These are phyloP conservation scores for Ceratobasidium theobromae DNA, from an alignment of 1,284 basidiomycete species.

Conservation along the genomic window DNA sequence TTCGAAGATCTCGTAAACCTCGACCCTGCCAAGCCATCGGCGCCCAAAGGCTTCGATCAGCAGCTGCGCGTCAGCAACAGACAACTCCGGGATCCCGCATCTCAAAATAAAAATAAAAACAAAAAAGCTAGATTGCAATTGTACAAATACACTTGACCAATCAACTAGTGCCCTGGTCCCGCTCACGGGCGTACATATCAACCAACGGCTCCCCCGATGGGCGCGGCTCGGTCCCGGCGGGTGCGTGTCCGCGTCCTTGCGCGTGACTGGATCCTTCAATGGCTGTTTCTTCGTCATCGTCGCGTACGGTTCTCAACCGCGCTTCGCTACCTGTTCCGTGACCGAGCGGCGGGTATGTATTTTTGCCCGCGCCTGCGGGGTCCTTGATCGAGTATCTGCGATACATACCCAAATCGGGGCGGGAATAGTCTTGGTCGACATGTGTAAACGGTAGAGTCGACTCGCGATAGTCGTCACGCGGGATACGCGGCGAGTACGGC, in stretches of 20 bases:
- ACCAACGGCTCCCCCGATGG: conserved; percentile 14
- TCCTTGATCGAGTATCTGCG: not conserved
- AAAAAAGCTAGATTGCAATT: not conserved
- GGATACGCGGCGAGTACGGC: conserved; percentile 67
- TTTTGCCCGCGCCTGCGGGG: too few relatives aligned
- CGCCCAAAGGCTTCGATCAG: too few relatives aligned
- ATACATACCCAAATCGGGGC: not conserved
- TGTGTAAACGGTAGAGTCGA: conserved; percentile 11
- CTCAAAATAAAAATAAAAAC: too few relatives aligned
- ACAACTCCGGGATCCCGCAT: too few relatives aligned
- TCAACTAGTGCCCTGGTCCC: too few relatives aligned
- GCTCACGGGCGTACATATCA: not conserved
- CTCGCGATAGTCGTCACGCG: conserved; percentile 14
- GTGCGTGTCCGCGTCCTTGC: not conserved
- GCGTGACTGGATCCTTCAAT: not conserved
- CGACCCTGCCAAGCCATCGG: too few relatives aligned
- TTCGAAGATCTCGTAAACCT: too few relatives aligned
- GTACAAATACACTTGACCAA: too few relatives aligned
- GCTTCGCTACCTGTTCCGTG: not conserved
- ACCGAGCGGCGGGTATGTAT: not conserved
- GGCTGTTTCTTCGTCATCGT: conserved; percentile 2
- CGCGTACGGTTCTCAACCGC: not conserved
- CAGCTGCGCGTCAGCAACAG: too few relatives aligned
- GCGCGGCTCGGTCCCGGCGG: not conserved
- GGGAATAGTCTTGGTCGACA: not conserved